Conservation (phyloP, 1,284 basidiomycete genomes). For the Ganoderma lucidum region DNA sequence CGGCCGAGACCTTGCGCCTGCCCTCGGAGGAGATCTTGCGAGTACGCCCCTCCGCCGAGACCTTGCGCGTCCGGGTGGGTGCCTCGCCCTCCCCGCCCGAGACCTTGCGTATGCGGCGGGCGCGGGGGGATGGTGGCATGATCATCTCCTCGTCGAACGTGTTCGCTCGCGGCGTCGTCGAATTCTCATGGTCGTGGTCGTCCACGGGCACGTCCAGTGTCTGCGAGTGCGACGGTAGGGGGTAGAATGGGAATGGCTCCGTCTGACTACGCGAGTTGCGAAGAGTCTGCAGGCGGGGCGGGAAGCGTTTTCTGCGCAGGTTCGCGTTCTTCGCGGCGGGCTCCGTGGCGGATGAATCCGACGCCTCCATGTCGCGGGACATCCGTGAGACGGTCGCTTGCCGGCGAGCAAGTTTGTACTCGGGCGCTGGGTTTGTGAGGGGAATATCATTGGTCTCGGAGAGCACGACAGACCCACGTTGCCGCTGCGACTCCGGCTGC, state of each 20-base stretch:
- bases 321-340: constrained; percentile 46
- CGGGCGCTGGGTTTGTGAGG: constrained; percentile 34
- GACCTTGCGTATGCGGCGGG: constrained; percentile 52
- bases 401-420: constrained; percentile 42
- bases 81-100: constrained; percentile 38
- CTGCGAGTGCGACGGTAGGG: constrained; percentile 47
- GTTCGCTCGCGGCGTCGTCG: constrained; percentile 62
- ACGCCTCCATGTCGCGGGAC: constrained; percentile 48
- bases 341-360: constrained; percentile 55
- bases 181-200: constrained; percentile 57
- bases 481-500: constrained; percentile 39
- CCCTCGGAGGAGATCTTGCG: constrained; percentile 44
- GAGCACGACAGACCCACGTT: constrained; percentile 48
- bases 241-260: constrained; percentile 31
- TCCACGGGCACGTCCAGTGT: constrained; percentile 61
- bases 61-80: constrained; percentile 41
- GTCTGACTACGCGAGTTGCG: constrained; percentile 47
- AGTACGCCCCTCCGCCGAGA: constrained; percentile 37
- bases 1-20: constrained; percentile 50
- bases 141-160: constrained; percentile 51
- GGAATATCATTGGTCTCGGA: constrained; percentile 41
- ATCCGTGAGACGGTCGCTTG: constrained; percentile 46
- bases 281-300: constrained; percentile 54
- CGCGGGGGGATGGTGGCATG: constrained; percentile 44
- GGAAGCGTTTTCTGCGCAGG: constrained; percentile 59